phyloP scores from a whole-genome alignment of 106 monocot species.

The Acorus gramineus region DNA sequence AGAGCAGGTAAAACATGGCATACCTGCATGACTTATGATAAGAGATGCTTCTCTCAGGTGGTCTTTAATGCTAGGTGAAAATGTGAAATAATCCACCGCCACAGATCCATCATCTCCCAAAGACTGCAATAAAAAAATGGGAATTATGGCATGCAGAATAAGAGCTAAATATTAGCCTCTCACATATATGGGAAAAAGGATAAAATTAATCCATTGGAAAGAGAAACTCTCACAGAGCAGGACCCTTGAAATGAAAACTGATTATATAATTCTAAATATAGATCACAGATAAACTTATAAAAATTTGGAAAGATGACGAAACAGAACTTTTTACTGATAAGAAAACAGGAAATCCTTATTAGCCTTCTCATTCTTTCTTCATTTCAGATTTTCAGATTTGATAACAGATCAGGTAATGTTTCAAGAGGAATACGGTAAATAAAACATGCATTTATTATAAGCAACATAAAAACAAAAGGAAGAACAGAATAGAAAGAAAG shows the following conservation, averaged over 20 bases:
- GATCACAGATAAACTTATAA: too few species aligned
- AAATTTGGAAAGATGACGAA: too few species aligned
- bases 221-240: background rate
- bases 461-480: background rate
- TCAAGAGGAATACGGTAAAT: too few species aligned
- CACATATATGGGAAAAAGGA: background rate
- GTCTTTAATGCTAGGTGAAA: slow-evolving; percentile 82
- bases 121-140: slow-evolving; percentile 21
- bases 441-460: too few species aligned
- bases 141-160: background rate
- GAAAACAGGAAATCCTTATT: too few species aligned
- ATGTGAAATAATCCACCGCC: slow-evolving; percentile 79
- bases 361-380: too few species aligned
- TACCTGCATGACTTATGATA: slow-evolving; percentile 95
- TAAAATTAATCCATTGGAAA: background rate
- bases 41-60: slow-evolving; percentile 63
- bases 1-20: background rate
- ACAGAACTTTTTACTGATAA: too few species aligned
- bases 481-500: background rate
- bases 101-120: slow-evolving; percentile 50
- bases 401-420: too few species aligned
- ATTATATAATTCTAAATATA: too few species aligned
- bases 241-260: too few species aligned
- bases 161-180: background rate
- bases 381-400: too few species aligned